phyloP scores from a whole-genome alignment of 1,284 basidiomycete species.

The Coriolopsis trogii region DNA sequence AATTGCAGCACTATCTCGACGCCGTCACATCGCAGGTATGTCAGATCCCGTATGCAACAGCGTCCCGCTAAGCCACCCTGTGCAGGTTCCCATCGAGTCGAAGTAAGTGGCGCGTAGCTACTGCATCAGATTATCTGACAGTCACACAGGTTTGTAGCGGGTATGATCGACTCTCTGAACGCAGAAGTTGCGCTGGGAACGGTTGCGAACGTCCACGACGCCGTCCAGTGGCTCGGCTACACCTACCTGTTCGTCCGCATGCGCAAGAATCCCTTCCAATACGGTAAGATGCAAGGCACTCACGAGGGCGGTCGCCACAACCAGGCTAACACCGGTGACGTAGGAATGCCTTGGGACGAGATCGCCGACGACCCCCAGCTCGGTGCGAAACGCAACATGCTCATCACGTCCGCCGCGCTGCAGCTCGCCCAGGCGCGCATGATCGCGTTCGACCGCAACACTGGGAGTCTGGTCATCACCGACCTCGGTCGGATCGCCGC shows the following conservation, averaged over 20 bases:
- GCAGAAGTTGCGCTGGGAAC: slow-evolving; percentile 97
- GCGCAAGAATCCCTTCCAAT: slow-evolving; percentile 90
- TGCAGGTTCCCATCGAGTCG: slow-evolving; percentile 96
- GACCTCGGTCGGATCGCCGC: slow-evolving; percentile 95
- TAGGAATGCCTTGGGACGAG: slow-evolving; percentile 82
- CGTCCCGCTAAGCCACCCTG: slow-evolving; percentile 7
- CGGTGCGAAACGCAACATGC: slow-evolving; percentile 71
- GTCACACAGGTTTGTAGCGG: slow-evolving; percentile 72
- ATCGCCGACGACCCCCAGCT: slow-evolving; percentile 80
- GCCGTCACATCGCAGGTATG: slow-evolving; percentile 85
- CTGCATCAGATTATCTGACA: not conserved
- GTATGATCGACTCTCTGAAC: slow-evolving; percentile 92
- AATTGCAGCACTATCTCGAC: slow-evolving; percentile 91
- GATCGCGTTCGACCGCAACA: slow-evolving; percentile 75
- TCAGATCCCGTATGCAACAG: not conserved
- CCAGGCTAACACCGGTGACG: not conserved
- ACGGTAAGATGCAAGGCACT: slow-evolving; percentile 55
- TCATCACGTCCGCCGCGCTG: slow-evolving; percentile 74
- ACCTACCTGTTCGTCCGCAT: slow-evolving; percentile 98
- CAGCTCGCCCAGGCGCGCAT: slow-evolving; percentile 80
- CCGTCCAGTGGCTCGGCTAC: slow-evolving; percentile 95
- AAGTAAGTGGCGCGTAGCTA: slow-evolving; percentile 54
- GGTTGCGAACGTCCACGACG: slow-evolving; percentile 87
- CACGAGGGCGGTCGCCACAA: not conserved
- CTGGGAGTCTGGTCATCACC: slow-evolving; percentile 73